phyloP scores from a whole-genome alignment of 2,329 filamentous ascomycete genomes.

The Lomentospora prolificans region DNA sequence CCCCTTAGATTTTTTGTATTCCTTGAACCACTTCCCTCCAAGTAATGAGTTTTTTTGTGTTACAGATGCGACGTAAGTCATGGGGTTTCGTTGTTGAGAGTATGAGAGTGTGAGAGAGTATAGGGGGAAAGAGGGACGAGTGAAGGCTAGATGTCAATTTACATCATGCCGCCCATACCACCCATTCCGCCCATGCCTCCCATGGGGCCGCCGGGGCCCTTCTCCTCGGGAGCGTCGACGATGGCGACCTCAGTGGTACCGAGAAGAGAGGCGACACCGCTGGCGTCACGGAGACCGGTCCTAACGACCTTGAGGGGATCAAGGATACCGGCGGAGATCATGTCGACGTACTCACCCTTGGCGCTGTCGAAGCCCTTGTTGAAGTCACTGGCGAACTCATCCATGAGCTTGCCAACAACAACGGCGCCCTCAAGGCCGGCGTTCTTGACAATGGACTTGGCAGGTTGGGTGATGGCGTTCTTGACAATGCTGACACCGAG shows the following conservation, averaged over 20 bases:
- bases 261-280: slow-evolving; percentile 90
- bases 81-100: not conserved
- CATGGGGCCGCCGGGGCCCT: slow-evolving; percentile 57
- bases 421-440: slow-evolving; percentile 93
- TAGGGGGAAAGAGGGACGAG: slow-evolving; percentile 13
- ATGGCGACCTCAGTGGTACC: slow-evolving; percentile 98
- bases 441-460: slow-evolving; percentile 94
- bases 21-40: not conserved
- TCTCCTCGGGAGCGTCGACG: slow-evolving; percentile 91
- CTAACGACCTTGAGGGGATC: slow-evolving; percentile 99
- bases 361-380: slow-evolving; percentile 96
- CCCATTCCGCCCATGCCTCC: slow-evolving; percentile 61
- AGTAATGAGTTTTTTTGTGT: slow-evolving; percentile 6
- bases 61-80: slow-evolving; percentile 6
- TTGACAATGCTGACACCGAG: slow-evolving; percentile 96
- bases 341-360: slow-evolving; percentile 97
- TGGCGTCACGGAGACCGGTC: slow-evolving; percentile 88
- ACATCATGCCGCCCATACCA: slow-evolving; percentile 37
- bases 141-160: slow-evolving; percentile 15
- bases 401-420: slow-evolving; percentile 93
- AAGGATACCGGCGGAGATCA: slow-evolving; percentile 94
- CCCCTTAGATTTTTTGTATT: not conserved
- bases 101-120: not conserved
- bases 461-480: slow-evolving; percentile 93
- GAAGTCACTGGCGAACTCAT: slow-evolving; percentile 86